phyloP scores from a whole-genome alignment of 208 protist genomes.

The Phytomonas sp. region DNA sequence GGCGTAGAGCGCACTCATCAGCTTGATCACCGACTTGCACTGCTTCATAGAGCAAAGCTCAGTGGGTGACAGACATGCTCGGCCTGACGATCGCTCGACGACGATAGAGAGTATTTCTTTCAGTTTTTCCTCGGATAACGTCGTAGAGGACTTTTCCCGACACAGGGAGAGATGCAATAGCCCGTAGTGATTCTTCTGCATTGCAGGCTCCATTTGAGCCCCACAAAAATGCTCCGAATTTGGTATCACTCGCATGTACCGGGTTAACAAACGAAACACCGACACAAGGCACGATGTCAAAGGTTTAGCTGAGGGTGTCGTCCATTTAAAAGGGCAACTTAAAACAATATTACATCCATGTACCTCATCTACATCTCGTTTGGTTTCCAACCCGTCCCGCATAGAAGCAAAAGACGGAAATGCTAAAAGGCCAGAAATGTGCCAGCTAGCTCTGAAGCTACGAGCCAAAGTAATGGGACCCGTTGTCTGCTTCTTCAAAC shows the following conservation, averaged over 20 bases:
- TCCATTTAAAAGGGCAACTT: slow-evolving; percentile 49
- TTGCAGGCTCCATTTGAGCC: neutral
- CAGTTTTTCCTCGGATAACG: slow-evolving; percentile 67
- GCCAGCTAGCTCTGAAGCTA: slow-evolving; percentile 62
- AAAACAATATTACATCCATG: slow-evolving; percentile 28
- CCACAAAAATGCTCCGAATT: neutral
- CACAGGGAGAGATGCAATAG: slow-evolving; percentile 16
- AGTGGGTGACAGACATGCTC: slow-evolving; percentile 21
- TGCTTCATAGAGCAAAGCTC: slow-evolving; percentile 50
- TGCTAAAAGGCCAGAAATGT: slow-evolving; percentile 24
- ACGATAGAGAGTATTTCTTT: slow-evolving; percentile 15
- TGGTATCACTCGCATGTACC: slow-evolving; percentile 11
- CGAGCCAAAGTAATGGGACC: slow-evolving; percentile 33
- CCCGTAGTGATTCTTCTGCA: slow-evolving; percentile 11
- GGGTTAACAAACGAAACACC: slow-evolving; percentile 32
- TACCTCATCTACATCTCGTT: slow-evolving; percentile 39
- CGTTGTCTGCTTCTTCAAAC: slow-evolving; percentile 12
- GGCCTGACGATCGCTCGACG: neutral
- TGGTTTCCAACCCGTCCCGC: slow-evolving; percentile 50
- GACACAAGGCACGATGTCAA: slow-evolving; percentile 49
- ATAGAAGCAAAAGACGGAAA: slow-evolving; percentile 57
- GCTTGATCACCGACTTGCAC: slow-evolving; percentile 38
- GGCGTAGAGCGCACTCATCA: slow-evolving; percentile 76
- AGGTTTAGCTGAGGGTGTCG: slow-evolving; percentile 26
- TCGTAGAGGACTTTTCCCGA: slow-evolving; percentile 28